phyloP scores from a whole-genome alignment of 2,329 filamentous ascomycete species.

The Ceratocystis harringtonii region DNA sequence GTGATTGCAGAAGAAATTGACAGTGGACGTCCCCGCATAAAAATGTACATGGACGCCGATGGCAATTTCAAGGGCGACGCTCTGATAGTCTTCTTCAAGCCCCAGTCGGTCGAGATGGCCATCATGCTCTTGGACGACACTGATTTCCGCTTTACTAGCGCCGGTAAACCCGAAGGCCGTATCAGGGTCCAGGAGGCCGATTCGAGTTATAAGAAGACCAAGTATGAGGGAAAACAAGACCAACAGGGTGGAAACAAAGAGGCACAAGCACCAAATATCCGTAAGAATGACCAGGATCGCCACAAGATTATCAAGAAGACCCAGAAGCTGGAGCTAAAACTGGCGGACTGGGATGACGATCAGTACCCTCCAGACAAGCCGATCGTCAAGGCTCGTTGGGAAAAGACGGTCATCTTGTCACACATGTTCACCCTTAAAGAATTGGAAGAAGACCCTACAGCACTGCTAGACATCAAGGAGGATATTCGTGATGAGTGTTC shows the following conservation, averaged over 20 bases:
- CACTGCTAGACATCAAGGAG: conserved; percentile 80
- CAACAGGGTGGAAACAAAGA: conserved; percentile 26
- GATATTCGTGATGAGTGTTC: conserved; percentile 83
- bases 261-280: conserved; percentile 22
- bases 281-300: conserved; percentile 52
- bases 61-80: conserved; percentile 90
- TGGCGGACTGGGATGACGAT: conserved; percentile 93
- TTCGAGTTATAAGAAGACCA: conserved; percentile 77
- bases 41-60: conserved; percentile 70
- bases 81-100: conserved; percentile 85
- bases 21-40: conserved; percentile 73
- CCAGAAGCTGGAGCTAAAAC: conserved; percentile 77
- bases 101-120: conserved; percentile 78
- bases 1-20: conserved; percentile 93
- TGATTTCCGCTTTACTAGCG: conserved; percentile 53
- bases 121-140: conserved; percentile 69
- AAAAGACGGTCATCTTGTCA: conserved; percentile 74
- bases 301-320: conserved; percentile 84
- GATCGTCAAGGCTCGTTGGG: conserved; percentile 38
- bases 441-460: conserved; percentile 69
- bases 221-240: conserved; percentile 41
- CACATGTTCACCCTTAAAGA: conserved; percentile 86
- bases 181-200: conserved; percentile 80
- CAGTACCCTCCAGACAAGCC: conserved; percentile 34
- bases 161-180: conserved; percentile 40